A percentile compares a stretch with the other conserved stretches of the same genome.
These are phyloP conservation scores for Thinopyrum obtusiflorum DNA, from an alignment of 202 grass and related monocot genomes.

Conservation along the genomic window DNA sequence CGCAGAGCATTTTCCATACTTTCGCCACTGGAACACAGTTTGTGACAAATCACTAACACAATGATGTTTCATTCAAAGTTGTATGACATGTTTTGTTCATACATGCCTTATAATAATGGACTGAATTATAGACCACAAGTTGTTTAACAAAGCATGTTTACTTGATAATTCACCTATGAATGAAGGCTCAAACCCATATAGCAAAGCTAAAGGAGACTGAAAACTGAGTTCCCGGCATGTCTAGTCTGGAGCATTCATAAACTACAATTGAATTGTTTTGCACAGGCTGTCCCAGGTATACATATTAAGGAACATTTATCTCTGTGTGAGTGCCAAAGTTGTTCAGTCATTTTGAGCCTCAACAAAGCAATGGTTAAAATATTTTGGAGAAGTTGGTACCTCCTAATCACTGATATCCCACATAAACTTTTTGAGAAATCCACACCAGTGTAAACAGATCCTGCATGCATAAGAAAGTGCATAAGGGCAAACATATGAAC, in stretches of 20 bases:
- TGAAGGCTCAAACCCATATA: neutral
- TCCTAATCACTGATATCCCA: constrained; percentile 93
- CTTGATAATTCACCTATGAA: neutral
- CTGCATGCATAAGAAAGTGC: constrained; percentile 17
- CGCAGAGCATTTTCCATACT: constrained; percentile 96
- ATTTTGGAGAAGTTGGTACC: constrained; percentile 41
- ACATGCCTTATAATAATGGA: neutral
- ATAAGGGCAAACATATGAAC: neutral
- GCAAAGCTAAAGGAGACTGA: constrained; percentile 5
- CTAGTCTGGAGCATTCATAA: constrained; percentile 19
- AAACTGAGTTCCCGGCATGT: neutral
- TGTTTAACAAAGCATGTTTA: constrained; percentile 6
- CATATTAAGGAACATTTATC: neutral
- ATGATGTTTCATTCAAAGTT: neutral
- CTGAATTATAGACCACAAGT: neutral
- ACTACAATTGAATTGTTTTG: neutral
- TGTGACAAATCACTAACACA: neutral
- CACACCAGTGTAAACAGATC: constrained; percentile 57
- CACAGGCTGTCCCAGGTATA: constrained; percentile 17
- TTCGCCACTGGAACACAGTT: constrained; percentile 71
- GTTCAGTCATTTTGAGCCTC: neutral
- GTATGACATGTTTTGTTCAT: neutral
- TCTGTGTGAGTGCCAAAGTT: neutral
- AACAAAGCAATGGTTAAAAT: neutral
- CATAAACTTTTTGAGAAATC: constrained; percentile 99